Percentiles rank a stretch among this genome's conserved stretches.
Conservation (phyloP, 2,329 filamentous ascomycete species). For the Neoscytalidium dimidiatum region DNA sequence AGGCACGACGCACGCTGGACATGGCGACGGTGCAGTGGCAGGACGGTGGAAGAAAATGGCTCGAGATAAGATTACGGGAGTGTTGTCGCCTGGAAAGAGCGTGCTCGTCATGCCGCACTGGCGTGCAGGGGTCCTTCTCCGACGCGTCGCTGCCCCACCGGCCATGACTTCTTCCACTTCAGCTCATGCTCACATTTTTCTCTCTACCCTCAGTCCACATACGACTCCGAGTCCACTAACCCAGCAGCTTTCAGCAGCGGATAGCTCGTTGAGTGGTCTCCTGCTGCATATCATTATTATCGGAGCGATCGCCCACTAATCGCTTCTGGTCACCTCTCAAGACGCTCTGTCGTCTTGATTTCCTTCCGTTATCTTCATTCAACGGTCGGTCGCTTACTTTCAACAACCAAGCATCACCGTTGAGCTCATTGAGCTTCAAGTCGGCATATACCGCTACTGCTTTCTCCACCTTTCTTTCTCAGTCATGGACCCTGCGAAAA, state of each 20-base stretch:
- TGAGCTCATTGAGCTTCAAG: background rate
- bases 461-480: background rate
- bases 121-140: background rate
- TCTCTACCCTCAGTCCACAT: background rate
- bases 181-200: background rate
- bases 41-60: background rate
- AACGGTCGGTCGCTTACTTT: background rate
- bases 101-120: background rate
- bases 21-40: conserved; percentile 27
- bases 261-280: conserved; percentile 22
- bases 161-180: background rate
- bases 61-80: background rate
- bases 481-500: conserved; percentile 4
- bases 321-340: background rate
- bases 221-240: background rate
- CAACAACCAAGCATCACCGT: background rate
- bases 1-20: conserved; percentile 42
- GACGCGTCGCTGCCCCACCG: conserved; percentile 12
- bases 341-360: background rate
- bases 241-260: conserved; percentile 18
- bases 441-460: background rate
- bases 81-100: background rate
- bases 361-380: background rate
- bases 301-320: background rate
- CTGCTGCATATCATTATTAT: conserved; percentile 17